Evolutionary conservation across 2,329 filamentous ascomycete species (phyloP), one percentile per base, ranked within the genome.

Genomic region (Aspergillus thermomutatus): DNA sequence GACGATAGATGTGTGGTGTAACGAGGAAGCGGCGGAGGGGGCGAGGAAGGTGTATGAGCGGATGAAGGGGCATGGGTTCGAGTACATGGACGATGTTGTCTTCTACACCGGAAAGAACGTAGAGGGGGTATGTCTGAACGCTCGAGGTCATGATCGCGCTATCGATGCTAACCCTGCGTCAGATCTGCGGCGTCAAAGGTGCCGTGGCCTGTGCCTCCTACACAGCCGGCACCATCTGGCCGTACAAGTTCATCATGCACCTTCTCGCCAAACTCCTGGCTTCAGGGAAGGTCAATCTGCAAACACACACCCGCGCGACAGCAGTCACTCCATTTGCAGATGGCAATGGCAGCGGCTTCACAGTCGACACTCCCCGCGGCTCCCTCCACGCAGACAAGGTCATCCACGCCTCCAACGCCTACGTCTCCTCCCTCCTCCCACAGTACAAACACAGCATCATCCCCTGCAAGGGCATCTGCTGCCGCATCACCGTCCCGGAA

Each of bases 391-490:
- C 90, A 0, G 73, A 76, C 3, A 82, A 85, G 28, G 83, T 95
- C 14, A 80, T 96, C 14, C 82, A 96, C n/a, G 88, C 90, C 3
- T 92, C 90, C 0, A 96, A 96, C 66, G 92, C 80, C 3, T 94
- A 95, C 70, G 92, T 90, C 0, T 89, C 89, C 1, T 82, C 87
- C 56, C 79, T 96, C 2, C 75, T 94, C 1, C 90, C 90, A 0
- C 69, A 77, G 34, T 87, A 94, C 63, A 78, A 82, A 1, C 84
- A 87, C 58, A 79, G 92, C 5, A 88, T 96, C 56, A 85, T 91
- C 1, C 92, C 92, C 0, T 86, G 88, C 14, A 81, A 88, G 17
- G 91, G 90, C 0, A 63, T 74, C 8, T 73, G 72, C 55, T 69
- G 67, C 1, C 71, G 71, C 9, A 68, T 75, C n/a, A 54, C 59